A percentile compares a stretch with the other conserved stretches of the same genome.
These are phyloP conservation scores for Stemphylium vesicarium DNA, from an alignment of 2,329 filamentous ascomycete genomes.

Conservation along the genomic window DNA sequence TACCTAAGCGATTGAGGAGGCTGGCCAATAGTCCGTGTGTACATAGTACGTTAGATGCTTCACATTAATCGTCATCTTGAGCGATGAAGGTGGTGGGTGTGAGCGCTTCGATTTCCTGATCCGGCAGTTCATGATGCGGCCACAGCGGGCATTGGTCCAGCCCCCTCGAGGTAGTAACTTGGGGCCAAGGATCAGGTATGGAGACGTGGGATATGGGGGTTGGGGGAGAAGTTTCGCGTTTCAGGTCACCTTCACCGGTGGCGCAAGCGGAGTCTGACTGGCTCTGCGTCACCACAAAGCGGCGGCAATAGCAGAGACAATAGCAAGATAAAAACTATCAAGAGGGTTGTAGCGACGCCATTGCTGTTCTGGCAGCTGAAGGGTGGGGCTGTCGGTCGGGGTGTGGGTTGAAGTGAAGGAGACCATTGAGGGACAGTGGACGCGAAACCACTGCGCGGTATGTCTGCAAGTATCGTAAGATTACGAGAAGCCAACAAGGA, in stretches of 20 bases:
- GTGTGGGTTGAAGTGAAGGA: not conserved
- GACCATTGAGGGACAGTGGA: not conserved
- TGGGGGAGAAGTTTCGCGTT: not conserved
- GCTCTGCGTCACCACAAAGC: not conserved
- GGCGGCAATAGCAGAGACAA: not conserved
- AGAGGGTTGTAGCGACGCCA: not conserved
- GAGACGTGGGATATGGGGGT: not conserved
- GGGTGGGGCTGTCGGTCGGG: too few relatives aligned
- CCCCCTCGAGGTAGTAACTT: not conserved
- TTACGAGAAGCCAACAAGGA: too few relatives aligned
- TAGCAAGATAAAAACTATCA: not conserved
- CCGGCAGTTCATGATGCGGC: not conserved
- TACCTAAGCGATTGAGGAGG: conserved; percentile 2
- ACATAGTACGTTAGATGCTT: not conserved
- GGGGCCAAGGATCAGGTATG: not conserved
- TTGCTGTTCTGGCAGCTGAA: not conserved
- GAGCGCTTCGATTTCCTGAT: not conserved
- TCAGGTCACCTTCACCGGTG: conserved; percentile 7
- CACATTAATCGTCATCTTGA: not conserved
- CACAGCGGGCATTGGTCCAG: conserved; percentile 1
- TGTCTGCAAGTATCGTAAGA: not conserved
- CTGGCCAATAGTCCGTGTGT: not conserved
- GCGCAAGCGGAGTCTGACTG: not conserved
- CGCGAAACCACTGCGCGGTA: not conserved
- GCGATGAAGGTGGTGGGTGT: not conserved